phyloP scores from a whole-genome alignment of 352 stramenopile genomes.

The Pythium dissimile region DNA sequence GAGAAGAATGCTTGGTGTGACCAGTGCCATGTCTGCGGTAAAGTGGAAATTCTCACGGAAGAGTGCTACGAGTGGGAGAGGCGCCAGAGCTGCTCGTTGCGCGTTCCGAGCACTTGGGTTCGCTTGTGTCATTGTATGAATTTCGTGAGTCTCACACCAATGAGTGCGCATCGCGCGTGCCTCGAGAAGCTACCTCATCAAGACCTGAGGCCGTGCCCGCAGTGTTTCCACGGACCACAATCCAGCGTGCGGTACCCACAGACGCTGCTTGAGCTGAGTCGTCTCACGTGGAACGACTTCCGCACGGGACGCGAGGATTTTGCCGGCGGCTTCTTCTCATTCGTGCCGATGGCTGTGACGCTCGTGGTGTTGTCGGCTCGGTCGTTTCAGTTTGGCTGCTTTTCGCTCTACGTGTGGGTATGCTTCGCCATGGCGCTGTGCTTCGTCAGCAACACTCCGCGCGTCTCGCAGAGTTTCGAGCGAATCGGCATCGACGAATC shows the following conservation, averaged over 20 bases:
- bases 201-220: conserved; percentile 1
- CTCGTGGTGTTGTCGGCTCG: conserved; percentile 29
- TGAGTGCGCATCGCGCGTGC: conserved; percentile 35
- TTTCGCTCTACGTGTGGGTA: conserved; percentile 36
- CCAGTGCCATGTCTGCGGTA: conserved; percentile 34
- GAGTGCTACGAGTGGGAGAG: conserved; percentile 27
- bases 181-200: conserved; percentile 13
- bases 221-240: conserved; percentile 14
- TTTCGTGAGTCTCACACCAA: conserved; percentile 16
- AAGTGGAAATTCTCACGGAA: conserved; percentile 29
- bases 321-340: conserved; percentile 37
- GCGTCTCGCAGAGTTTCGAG: conserved; percentile 33
- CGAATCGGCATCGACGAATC: conserved; percentile 29
- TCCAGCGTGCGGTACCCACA: conserved; percentile 22
- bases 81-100: conserved; percentile 22
- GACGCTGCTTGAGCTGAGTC: conserved; percentile 26
- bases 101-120: conserved; percentile 42
- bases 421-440: conserved; percentile 32
- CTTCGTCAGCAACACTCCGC: conserved; percentile 41
- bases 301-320: conserved; percentile 27
- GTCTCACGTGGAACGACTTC: conserved; percentile 34
- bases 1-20: conserved; percentile 27
- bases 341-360: conserved; percentile 34
- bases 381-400: conserved; percentile 32
- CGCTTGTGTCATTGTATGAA: conserved; percentile 37